phyloP scores from a whole-genome alignment of 352 stramenopile species.

The Thalassiosira ordinaria region DNA sequence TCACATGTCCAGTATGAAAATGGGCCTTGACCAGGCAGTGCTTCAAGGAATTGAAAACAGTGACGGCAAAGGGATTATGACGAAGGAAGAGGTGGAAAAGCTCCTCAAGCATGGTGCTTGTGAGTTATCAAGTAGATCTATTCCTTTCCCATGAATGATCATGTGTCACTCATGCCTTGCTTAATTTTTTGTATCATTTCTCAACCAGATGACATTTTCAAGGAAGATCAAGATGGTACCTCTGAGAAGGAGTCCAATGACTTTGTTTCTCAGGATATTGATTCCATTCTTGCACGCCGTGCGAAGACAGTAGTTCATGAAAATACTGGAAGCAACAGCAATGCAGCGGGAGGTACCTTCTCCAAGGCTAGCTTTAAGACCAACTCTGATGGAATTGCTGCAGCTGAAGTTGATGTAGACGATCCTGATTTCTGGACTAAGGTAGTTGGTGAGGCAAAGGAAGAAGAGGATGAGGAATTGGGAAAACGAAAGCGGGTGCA shows the following conservation, averaged over 20 bases:
- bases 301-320: conserved; percentile 86
- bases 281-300: conserved; percentile 89
- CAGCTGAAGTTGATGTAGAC: conserved; percentile 80
- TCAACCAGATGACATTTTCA: conserved; percentile 90
- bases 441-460: conserved; percentile 77
- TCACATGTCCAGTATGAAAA: conserved; percentile 96
- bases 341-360: conserved; percentile 82
- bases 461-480: conserved; percentile 52
- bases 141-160: no score
- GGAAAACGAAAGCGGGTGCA: conserved; percentile 67
- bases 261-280: conserved; percentile 93
- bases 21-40: conserved; percentile 98
- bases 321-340: conserved; percentile 77
- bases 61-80: conserved; percentile 84
- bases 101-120: conserved; percentile 95
- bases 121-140: no score
- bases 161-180: no score
- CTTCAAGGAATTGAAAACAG: conserved; percentile 94
- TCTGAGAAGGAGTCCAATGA: conserved; percentile 91
- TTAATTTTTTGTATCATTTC: no score
- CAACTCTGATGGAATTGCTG: conserved; percentile 37
- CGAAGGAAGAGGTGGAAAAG: conserved; percentile 94
- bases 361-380: conserved; percentile 85
- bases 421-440: conserved; percentile 85
- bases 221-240: conserved; percentile 93